phyloP scores from a whole-genome alignment of 2,329 filamentous ascomycete species.

The Beauveria brongniartii region DNA sequence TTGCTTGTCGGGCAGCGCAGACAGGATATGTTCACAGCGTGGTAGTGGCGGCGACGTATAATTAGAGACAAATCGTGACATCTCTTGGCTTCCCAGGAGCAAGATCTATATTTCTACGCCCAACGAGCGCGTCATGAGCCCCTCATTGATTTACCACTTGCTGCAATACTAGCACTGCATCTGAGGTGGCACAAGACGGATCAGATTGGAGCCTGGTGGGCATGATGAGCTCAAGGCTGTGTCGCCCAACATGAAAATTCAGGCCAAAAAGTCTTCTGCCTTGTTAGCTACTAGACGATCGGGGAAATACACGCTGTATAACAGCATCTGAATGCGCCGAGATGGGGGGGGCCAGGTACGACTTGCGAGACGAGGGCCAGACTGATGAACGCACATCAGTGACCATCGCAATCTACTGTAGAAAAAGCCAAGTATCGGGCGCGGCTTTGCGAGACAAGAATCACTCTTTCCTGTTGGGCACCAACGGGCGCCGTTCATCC shows the following conservation, averaged over 20 bases:
- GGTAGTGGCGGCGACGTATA: background rate
- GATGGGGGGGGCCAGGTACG: too few species aligned
- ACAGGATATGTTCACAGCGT: background rate
- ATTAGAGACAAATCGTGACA: background rate
- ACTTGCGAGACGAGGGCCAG: too few species aligned
- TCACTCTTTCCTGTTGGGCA: too few species aligned
- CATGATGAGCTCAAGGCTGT: background rate
- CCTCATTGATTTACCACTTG: background rate
- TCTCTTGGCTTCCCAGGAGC: background rate
- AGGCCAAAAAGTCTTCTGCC: too few species aligned
- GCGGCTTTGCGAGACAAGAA: too few species aligned
- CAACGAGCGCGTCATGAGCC: background rate
- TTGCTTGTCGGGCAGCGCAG: background rate
- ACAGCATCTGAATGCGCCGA: too few species aligned
- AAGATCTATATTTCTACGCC: background rate
- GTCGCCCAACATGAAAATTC: background rate
- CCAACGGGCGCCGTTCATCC: too few species aligned
- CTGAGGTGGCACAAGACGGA: background rate
- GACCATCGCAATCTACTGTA: too few species aligned
- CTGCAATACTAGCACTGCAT: background rate
- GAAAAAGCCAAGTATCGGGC: too few species aligned
- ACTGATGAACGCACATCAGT: too few species aligned
- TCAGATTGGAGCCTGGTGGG: background rate
- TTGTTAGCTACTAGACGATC: background rate
- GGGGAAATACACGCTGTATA: too few species aligned